Evolutionary conservation across 1,139 yeast species (phyloP).

Genomic region (Zygotorulaspora mrakii): DNA sequence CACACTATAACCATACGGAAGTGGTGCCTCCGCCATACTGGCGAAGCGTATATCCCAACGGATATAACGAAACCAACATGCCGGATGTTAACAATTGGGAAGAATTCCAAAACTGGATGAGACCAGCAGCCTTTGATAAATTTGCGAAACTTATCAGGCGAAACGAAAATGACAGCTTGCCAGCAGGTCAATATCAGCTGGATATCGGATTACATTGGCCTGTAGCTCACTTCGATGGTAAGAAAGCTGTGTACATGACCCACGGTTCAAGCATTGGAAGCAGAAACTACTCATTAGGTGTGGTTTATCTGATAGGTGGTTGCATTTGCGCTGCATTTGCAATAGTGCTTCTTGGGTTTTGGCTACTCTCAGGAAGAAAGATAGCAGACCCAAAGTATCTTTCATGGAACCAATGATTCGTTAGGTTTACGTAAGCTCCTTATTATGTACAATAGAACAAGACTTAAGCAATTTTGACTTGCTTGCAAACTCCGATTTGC

Average conservation of each 20-base stretch:
- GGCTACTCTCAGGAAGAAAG: slow-evolving; percentile 41
- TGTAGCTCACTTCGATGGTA: slow-evolving; percentile 63
- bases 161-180: slow-evolving; percentile 48
- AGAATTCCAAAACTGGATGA: slow-evolving; percentile 74
- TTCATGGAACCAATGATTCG: slow-evolving; percentile 31
- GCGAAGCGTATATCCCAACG: slow-evolving; percentile 61
- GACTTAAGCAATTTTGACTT: too few relatives aligned
- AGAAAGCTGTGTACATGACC: slow-evolving; percentile 61
- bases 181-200: slow-evolving; percentile 58
- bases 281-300: slow-evolving; percentile 61
- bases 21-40: slow-evolving; percentile 80
- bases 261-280: slow-evolving; percentile 71
- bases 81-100: slow-evolving; percentile 60
- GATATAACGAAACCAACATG: slow-evolving; percentile 61
- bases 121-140: slow-evolving; percentile 72
- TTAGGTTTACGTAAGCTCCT: slow-evolving; percentile 3
- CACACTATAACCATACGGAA: slow-evolving; percentile 53
- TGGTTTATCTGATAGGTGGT: slow-evolving; percentile 64
- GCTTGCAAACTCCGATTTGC: too few relatives aligned
- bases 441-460: slow-evolving; percentile 5
- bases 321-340: slow-evolving; percentile 48
- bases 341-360: slow-evolving; percentile 46
- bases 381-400: slow-evolving; percentile 32
- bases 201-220: slow-evolving; percentile 67
- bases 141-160: slow-evolving; percentile 64